A percentile compares a stretch with the other conserved stretches of the same genome.
Conservation (phyloP, 75 land plant species). For the Adiantum capillusveneris region DNA sequence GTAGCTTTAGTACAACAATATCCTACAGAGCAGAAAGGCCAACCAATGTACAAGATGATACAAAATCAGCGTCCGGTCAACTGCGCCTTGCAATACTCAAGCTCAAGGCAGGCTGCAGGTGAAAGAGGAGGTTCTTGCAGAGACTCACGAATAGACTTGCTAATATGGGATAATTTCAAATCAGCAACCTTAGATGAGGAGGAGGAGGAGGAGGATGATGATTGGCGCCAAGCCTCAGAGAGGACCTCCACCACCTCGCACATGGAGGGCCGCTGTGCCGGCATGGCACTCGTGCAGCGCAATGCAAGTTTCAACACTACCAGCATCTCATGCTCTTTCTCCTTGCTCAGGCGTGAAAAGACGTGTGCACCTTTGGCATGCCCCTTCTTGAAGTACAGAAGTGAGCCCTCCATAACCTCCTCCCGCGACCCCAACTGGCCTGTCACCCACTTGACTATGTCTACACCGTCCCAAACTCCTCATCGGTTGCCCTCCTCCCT, state of each 20-base stretch:
- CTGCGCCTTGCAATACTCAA: not conserved
- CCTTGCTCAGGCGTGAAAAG: not conserved
- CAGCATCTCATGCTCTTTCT: constrained; percentile 11
- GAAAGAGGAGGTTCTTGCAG: not conserved
- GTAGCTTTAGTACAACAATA: too few relatives aligned
- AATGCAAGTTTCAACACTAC: constrained; percentile 13
- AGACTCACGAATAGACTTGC: not conserved
- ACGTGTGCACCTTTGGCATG: not conserved
- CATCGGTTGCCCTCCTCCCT: constrained; percentile 50
- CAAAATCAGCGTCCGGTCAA: too few relatives aligned
- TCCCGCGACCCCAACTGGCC: constrained; percentile 7
- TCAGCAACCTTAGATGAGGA: not conserved
- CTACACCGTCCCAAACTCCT: constrained; percentile 52
- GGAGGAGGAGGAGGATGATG: not conserved
- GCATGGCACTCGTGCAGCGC: constrained; percentile 8
- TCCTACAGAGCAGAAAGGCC: too few relatives aligned
- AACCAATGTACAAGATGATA: too few relatives aligned
- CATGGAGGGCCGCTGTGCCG: constrained; percentile 15
- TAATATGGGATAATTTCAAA: not conserved
- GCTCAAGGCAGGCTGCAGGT: not conserved
- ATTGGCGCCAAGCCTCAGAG: not conserved
- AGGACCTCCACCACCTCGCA: constrained; percentile 8
- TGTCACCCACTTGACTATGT: constrained; percentile 62
- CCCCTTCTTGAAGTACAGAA: not conserved
- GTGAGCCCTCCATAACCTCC: not conserved